These are phyloP conservation scores for Colletotrichum salicis DNA, from an alignment of 2,329 filamentous ascomycete genomes.

Conservation along the genomic window DNA sequence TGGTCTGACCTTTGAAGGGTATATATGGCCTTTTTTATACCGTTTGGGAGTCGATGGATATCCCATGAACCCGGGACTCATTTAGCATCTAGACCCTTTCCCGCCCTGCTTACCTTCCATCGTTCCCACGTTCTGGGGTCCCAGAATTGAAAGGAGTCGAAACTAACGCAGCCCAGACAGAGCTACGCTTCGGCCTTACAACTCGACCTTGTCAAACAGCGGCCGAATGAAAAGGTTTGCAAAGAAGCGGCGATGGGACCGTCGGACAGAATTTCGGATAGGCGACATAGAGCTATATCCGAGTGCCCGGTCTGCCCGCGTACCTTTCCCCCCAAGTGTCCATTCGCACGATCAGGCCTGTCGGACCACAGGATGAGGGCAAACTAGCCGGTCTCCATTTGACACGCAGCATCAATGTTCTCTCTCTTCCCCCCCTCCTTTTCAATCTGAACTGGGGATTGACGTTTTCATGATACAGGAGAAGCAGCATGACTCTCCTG, in stretches of 20 bases:
- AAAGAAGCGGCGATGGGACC: not conserved
- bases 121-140: conserved; percentile 5
- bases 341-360: not conserved
- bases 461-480: conserved; percentile 18
- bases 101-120: not conserved
- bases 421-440: not conserved
- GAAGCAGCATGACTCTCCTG: conserved; percentile 28
- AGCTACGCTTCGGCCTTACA: conserved; percentile 18
- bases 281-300: not conserved
- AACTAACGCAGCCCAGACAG: not conserved
- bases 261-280: conserved; percentile 1
- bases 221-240: conserved; percentile 1
- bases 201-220: not conserved
- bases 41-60: not conserved
- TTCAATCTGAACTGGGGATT: conserved; percentile 4
- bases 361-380: not conserved
- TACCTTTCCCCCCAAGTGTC: not conserved
- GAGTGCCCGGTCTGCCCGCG: not conserved
- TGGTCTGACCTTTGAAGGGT: not conserved
- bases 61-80: conserved; percentile 9
- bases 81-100: not conserved
- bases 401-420: not conserved
- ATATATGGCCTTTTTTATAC: not conserved
- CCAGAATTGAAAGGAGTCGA: not conserved
- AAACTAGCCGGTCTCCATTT: not conserved